phyloP scores from a whole-genome alignment of 768 basidiomycete species.

The Lentinula raphanica region DNA sequence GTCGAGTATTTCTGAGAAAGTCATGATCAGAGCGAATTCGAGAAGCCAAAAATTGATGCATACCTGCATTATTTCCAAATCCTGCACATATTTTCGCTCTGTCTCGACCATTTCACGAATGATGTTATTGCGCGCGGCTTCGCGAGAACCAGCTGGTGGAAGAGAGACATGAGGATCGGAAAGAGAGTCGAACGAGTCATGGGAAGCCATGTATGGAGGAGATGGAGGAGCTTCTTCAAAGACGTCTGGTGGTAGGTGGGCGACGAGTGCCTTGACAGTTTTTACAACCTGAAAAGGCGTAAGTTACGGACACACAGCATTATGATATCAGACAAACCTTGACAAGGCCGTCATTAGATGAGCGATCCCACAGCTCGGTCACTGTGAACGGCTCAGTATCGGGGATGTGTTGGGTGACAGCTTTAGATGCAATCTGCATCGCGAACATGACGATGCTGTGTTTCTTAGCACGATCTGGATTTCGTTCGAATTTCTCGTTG shows the following conservation, averaged over 20 bases:
- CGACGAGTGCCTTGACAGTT: constrained; percentile 81
- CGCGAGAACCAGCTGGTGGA: constrained; percentile 50
- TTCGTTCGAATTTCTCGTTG: constrained; percentile 57
- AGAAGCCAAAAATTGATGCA: constrained; percentile 21
- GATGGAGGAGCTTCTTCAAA: constrained; percentile 63
- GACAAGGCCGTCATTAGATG: constrained; percentile 90
- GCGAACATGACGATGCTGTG: constrained; percentile 87
- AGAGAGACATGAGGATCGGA: constrained; percentile 34
- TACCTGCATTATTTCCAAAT: constrained; percentile 95
- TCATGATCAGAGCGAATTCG: constrained; percentile 9
- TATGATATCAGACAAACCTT: constrained; percentile 58
- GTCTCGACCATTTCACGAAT: constrained; percentile 90
- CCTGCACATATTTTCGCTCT: constrained; percentile 94
- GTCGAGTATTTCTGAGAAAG: constrained; percentile 77
- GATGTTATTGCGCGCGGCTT: constrained; percentile 69
- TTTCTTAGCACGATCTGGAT: constrained; percentile 83
- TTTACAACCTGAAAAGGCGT: constrained; percentile 64
- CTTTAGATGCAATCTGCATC: constrained; percentile 74
- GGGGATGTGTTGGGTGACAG: constrained; percentile 53
- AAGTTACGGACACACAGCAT: not conserved
- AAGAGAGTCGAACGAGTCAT: constrained; percentile 58
- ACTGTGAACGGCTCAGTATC: constrained; percentile 84
- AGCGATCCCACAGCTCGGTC: constrained; percentile 84
- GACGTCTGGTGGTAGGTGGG: constrained; percentile 62
- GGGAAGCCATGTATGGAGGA: constrained; percentile 47